These are phyloP conservation scores for Piper betle DNA, from an alignment of 164 flowering plant species.

Conservation along the genomic window DNA sequence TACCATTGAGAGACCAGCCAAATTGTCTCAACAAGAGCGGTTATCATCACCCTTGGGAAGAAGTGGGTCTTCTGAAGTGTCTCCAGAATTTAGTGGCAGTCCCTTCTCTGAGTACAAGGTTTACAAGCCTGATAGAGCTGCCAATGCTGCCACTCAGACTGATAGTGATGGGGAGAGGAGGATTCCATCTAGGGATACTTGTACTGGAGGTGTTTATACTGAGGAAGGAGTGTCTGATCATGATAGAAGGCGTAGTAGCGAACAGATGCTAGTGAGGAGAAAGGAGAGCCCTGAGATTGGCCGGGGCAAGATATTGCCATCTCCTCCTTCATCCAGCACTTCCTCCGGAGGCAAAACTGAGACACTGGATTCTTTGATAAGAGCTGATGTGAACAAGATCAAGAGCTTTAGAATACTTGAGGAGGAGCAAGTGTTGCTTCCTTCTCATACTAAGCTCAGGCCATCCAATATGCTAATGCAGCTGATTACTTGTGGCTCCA, in stretches of 20 bases:
- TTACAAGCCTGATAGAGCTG: conserved; percentile 40
- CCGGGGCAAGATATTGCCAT: conserved; percentile 45
- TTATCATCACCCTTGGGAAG: conserved; percentile 39
- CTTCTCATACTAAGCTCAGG: conserved; percentile 42
- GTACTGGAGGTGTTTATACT: conserved; percentile 75
- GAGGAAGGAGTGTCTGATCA: conserved; percentile 33
- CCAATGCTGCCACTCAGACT: conserved; percentile 89
- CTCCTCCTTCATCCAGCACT: conserved; percentile 51
- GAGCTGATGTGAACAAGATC: conserved; percentile 63
- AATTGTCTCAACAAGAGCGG: conserved; percentile 55
- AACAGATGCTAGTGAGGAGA: conserved; percentile 8
- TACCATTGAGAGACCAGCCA: conserved; percentile 40
- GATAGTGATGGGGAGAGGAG: conserved; percentile 35
- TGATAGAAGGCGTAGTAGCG: conserved; percentile 16
- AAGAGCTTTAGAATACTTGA: conserved; percentile 62
- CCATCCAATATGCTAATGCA: conserved; percentile 77
- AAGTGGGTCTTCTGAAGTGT: conserved; percentile 36
- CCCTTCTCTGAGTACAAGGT: conserved; percentile 59
- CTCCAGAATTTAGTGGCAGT: conserved; percentile 43
- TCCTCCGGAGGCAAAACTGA: conserved; percentile 72
- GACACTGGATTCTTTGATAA: conserved; percentile 82
- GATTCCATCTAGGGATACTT: conserved; percentile 35
- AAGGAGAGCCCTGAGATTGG: conserved; percentile 33
- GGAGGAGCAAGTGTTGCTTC: conserved; percentile 45
- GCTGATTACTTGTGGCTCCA: conserved; percentile 86